Base-by-base conservation (phyloP, 371 early-diverging fungal species). In the Basidiobolus meristosporus region DNA sequence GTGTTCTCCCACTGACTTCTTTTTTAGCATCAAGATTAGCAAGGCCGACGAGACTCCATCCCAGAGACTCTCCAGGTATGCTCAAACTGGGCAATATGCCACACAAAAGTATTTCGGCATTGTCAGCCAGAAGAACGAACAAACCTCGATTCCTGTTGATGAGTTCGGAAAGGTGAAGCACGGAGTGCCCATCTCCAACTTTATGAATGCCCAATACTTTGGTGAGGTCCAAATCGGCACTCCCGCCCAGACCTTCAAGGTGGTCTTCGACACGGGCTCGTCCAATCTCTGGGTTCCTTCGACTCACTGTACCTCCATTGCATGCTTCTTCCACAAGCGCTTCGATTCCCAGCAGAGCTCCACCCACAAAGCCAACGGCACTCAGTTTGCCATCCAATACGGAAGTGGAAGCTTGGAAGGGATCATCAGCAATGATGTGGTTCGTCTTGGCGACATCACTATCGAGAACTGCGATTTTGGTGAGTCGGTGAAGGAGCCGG, bases 251-350 rank as follows among this genome's bases (percentile, higher is more conserved):
- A 65, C 54, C 6, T 96, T 96, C 62, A 73, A 73, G 19, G 88
- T 91, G 20, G 79, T 97, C 11, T 83, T 92, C 42, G 96, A 93
- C 57, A 91, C 93, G 6, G 95, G 90, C 6, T 88, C 90, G 20
- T 78, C 84, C 35, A 91, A 92, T 54, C 70, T 91, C 22, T 91
- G 95, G 95, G 91, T 97, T 17, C 96, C 95, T 5, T 89, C 89
- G n/a, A 84, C 79, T 1, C 77, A 76, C 42, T 95, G 96, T 65
- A 61, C 56, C 26, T 85, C 88, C 1, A 85, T 95, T 50, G 88
- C 95, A 6, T 97, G 97, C 53, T 87, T 75, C 73, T 60, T 92
- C 50, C 95, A 93, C 54, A 46, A 63, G 26, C 75, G 82, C 10
- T 97, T 71, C 59, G 81, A 89, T 49, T 70, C 84, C 32, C 44